A percentile compares a stretch with the other conserved stretches of the same genome.
Evolutionary conservation across 441 rosid species (phyloP).

Genomic region (Erysimum pusillum): DNA sequence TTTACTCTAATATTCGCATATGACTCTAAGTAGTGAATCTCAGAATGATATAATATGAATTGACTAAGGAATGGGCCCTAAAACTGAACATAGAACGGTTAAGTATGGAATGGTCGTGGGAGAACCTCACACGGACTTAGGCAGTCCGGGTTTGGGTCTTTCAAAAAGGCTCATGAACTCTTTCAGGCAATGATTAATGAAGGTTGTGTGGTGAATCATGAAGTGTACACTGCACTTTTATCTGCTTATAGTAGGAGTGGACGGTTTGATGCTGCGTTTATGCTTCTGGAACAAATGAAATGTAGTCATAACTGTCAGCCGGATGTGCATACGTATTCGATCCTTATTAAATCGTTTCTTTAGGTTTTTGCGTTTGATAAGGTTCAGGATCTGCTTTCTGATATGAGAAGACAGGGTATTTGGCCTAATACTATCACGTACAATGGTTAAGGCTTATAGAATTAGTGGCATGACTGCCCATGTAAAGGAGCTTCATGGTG

Average conservation of each 20-base stretch:
- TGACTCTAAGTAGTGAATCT: too few relatives aligned
- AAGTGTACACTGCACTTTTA: slow-evolving; percentile 77
- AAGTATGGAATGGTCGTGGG: too few relatives aligned
- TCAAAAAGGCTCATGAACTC: slow-evolving; percentile 63
- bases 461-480: slow-evolving; percentile 72
- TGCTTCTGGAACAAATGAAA: slow-evolving; percentile 79
- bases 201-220: slow-evolving; percentile 72
- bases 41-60: too few relatives aligned
- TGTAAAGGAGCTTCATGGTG: slow-evolving; percentile 63
- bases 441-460: slow-evolving; percentile 79
- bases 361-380: slow-evolving; percentile 72
- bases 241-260: slow-evolving; percentile 88
- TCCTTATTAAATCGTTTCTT: slow-evolving; percentile 88
- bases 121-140: too few relatives aligned
- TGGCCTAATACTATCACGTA: slow-evolving; percentile 81
- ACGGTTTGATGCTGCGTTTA: slow-evolving; percentile 70
- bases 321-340: slow-evolving; percentile 87
- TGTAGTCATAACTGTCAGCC: slow-evolving; percentile 69
- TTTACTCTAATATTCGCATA: too few relatives aligned
- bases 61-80: too few relatives aligned
- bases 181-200: slow-evolving; percentile 79
- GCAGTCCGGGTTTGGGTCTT: too few relatives aligned
- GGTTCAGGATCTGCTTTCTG: slow-evolving; percentile 69
- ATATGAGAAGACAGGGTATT: slow-evolving; percentile 73
- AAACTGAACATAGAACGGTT: too few relatives aligned